Evolutionary conservation across 352 stramenopile genomes (phyloP).

Genomic region (Globisporangium polare): DNA sequence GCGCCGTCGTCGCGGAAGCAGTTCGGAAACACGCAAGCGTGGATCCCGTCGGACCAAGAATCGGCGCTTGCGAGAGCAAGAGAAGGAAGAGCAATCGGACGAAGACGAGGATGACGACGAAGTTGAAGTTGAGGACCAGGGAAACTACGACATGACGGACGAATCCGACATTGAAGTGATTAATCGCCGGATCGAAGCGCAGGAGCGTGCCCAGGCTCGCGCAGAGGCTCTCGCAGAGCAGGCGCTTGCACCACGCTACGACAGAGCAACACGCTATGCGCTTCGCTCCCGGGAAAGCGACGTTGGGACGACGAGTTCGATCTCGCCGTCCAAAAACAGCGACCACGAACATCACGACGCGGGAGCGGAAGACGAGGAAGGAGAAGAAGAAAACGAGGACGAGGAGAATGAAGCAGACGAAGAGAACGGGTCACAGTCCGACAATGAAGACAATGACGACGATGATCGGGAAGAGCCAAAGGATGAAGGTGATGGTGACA

Average conservation of each 20-base stretch:
- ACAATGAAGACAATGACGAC: conserved; percentile 18
- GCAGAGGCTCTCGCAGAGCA: conserved; percentile 21
- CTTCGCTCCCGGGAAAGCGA: conserved; percentile 51
- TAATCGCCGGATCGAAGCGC: conserved; percentile 41
- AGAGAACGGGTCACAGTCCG: conserved; percentile 15
- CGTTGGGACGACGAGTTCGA: conserved; percentile 16
- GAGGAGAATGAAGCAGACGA: conserved; percentile 17
- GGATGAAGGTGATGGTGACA: conserved; percentile 21
- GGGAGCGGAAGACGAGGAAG: conserved; percentile 27
- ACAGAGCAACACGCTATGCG: conserved; percentile 46
- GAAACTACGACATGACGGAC: conserved; percentile 31
- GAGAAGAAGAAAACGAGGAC: conserved; percentile 20
- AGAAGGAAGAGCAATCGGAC: conserved; percentile 22
- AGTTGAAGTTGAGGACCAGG: conserved; percentile 19
- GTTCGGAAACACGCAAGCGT: conserved; percentile 9
- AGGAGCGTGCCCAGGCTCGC: conserved; percentile 33
- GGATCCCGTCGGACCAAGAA: conserved; percentile 2
- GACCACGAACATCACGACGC: conserved; percentile 1
- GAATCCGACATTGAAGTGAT: conserved; percentile 55
- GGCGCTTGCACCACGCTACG: conserved; percentile 14
- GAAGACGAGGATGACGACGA: conserved; percentile 29
- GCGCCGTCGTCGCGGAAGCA: conserved; percentile 13
- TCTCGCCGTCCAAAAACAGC: conserved; percentile 25
- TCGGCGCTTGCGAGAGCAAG: conserved; percentile 10
- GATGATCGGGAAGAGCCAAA: conserved; percentile 23